Conservation (phyloP, 2,329 filamentous ascomycete genomes). For the Claviceps fusiformis region DNA sequence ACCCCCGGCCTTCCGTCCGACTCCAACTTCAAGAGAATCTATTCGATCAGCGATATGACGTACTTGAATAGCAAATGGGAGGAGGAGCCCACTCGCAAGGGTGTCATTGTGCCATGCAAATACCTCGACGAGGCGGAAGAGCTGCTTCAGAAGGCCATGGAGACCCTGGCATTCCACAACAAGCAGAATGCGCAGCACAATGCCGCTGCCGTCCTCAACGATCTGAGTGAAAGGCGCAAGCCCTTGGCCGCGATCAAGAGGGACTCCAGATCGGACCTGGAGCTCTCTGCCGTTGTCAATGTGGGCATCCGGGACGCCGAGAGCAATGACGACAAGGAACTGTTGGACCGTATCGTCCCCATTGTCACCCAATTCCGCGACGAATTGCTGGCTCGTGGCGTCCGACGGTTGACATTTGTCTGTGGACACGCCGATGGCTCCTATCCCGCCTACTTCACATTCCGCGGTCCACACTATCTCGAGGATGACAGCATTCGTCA, state of each 20-base stretch:
- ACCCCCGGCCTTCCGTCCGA: slow-evolving; percentile 47
- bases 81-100: slow-evolving; percentile 71
- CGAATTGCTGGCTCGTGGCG: slow-evolving; percentile 65
- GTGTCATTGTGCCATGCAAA: slow-evolving; percentile 84
- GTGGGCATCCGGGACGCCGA: slow-evolving; percentile 84
- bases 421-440: slow-evolving; percentile 88
- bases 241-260: slow-evolving; percentile 18
- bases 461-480: slow-evolving; percentile 78
- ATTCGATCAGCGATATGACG: slow-evolving; percentile 94
- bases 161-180: slow-evolving; percentile 54
- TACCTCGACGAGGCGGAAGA: slow-evolving; percentile 95
- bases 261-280: slow-evolving; percentile 42
- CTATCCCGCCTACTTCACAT: slow-evolving; percentile 95
- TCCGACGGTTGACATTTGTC: slow-evolving; percentile 90
- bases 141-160: slow-evolving; percentile 67
- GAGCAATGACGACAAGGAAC: slow-evolving; percentile 67
- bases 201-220: slow-evolving; percentile 49
- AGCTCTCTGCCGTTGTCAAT: slow-evolving; percentile 85
- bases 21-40: slow-evolving; percentile 62
- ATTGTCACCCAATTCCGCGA: slow-evolving; percentile 72
- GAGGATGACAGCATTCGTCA: slow-evolving; percentile 96
- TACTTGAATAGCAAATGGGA: slow-evolving; percentile 64
- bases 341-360: slow-evolving; percentile 58
- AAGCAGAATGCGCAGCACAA: slow-evolving; percentile 43
- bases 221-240: slow-evolving; percentile 61